A percentile compares a stretch with the other conserved stretches of the same genome.
phyloP scores from a whole-genome alignment of 2,329 filamentous ascomycete genomes.

The Dactylonectria macrodidyma region DNA sequence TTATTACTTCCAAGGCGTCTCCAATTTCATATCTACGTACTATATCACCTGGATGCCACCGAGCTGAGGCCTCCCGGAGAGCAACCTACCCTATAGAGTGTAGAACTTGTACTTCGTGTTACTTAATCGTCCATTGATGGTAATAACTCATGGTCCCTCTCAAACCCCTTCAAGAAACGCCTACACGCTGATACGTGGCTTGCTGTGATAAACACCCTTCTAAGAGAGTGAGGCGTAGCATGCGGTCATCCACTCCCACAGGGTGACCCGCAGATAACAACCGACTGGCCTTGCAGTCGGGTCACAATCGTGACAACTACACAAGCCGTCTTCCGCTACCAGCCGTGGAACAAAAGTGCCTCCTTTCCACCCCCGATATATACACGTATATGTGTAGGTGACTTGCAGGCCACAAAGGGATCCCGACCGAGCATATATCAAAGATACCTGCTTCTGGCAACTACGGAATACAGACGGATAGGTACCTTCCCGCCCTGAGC shows the following conservation, averaged over 20 bases:
- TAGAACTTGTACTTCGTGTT: neutral
- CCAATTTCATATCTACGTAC: neutral
- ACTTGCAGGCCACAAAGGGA: neutral
- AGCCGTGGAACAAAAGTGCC: neutral
- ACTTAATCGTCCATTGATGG: neutral
- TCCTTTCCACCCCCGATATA: neutral
- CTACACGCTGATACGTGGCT: neutral
- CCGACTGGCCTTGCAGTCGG: neutral
- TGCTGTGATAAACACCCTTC: neutral
- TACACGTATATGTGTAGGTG: neutral
- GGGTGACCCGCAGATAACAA: constrained; percentile 26
- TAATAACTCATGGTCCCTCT: neutral
- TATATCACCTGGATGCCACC: neutral
- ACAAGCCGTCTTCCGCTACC: neutral
- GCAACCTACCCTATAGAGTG: neutral
- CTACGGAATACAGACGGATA: neutral
- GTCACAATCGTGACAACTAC: constrained; percentile 7
- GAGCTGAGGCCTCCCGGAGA: neutral
- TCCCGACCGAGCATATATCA: neutral
- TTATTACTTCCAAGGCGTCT: too few relatives aligned
- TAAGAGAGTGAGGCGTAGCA: neutral
- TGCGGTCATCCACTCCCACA: neutral
- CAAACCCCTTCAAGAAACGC: neutral
- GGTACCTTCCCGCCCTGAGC: too few relatives aligned
- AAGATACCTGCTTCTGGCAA: neutral